Conservation (phyloP, 805 yeast genomes). For the Clavispora vitiphila region DNA sequence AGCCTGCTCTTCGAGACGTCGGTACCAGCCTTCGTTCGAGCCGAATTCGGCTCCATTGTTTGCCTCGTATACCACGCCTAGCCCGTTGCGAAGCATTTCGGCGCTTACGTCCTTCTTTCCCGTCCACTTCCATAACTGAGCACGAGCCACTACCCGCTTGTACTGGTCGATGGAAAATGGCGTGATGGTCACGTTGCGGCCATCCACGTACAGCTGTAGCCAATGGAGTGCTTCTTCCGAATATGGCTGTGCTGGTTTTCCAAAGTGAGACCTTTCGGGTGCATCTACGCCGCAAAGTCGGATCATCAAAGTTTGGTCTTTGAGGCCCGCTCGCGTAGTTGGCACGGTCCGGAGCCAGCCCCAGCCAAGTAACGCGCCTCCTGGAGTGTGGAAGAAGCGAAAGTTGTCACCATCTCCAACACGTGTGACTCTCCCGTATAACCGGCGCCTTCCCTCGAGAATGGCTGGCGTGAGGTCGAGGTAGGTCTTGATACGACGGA, state of each 20-base stretch:
- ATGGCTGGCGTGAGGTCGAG: conserved; percentile 35
- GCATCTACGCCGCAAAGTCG: conserved; percentile 94
- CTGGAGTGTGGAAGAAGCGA: conserved; percentile 89
- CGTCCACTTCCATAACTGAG: conserved; percentile 48
- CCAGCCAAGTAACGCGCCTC: conserved; percentile 88
- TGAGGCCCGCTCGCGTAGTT: conserved; percentile 37
- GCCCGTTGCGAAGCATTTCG: conserved; percentile 79
- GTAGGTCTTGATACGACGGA: conserved; percentile 30
- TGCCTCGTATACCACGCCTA: conserved; percentile 86
- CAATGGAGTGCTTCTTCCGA: conserved; percentile 80
- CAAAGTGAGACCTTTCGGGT: conserved; percentile 93
- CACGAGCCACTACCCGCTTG: conserved; percentile 79
- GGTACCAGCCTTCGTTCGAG: conserved; percentile 59
- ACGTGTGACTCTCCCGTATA: conserved; percentile 71
- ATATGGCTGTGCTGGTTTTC: conserved; percentile 85
- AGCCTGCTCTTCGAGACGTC: conserved; percentile 57
- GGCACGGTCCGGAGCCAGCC: conserved; percentile 81
- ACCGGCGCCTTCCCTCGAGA: conserved; percentile 21
- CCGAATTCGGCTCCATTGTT: conserved; percentile 82
- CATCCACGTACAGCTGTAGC: conserved; percentile 63
- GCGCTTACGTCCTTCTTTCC: conserved; percentile 78
- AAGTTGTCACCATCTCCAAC: conserved; percentile 97
- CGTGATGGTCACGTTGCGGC: conserved; percentile 64
- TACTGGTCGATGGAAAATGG: conserved; percentile 87
- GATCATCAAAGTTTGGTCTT: conserved; percentile 69